These are phyloP conservation scores for Davidsoniella eucalypti DNA, from an alignment of 2,329 filamentous ascomycete species.

Conservation along the genomic window DNA sequence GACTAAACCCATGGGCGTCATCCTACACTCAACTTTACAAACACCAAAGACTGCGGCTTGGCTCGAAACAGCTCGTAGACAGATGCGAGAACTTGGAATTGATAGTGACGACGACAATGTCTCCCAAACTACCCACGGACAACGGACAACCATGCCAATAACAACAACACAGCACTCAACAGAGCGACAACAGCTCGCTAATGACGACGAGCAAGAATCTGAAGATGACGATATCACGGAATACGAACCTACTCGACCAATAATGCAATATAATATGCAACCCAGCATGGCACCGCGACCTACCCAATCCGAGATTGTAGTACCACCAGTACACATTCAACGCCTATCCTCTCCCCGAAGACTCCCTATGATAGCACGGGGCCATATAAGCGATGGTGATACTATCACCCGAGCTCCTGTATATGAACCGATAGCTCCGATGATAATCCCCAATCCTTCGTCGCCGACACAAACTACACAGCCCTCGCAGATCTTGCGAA, in stretches of 20 bases:
- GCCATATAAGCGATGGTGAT: background rate
- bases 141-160: background rate
- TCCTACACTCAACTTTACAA: background rate
- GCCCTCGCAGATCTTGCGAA: conserved; percentile 10
- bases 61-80: conserved; percentile 7
- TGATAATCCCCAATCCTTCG: background rate
- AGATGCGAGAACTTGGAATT: conserved; percentile 11
- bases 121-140: background rate
- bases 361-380: background rate
- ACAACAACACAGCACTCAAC: background rate
- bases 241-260: conserved; percentile 10
- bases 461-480: conserved; percentile 12
- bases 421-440: conserved; percentile 6
- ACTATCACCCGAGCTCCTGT: background rate
- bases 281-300: background rate
- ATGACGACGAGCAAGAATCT: conserved; percentile 1
- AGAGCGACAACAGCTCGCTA: background rate
- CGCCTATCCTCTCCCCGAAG: background rate
- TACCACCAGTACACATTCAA: background rate
- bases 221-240: conserved; percentile 3
- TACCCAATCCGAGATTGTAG: background rate
- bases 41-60: conserved; percentile 8
- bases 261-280: background rate
- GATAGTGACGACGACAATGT: background rate
- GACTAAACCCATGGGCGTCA: background rate